Percentiles rank a stretch among this genome's conserved stretches.
phyloP scores from a whole-genome alignment of 169 alveolate genomes.

The Cryptosporidium xiaoi region DNA sequence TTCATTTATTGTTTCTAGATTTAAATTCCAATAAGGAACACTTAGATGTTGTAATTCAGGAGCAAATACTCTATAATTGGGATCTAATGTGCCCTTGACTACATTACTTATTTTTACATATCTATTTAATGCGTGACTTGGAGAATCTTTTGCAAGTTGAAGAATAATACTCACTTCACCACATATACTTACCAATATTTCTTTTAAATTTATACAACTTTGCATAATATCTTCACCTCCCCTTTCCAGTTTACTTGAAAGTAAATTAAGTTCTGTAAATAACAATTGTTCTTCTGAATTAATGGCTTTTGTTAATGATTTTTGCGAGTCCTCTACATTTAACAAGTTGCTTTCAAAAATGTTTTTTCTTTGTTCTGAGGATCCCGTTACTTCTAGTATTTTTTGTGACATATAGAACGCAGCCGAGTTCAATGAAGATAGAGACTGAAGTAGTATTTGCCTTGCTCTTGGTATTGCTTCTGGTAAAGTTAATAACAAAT shows the following conservation, averaged over 20 bases:
- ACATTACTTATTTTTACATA: constrained; percentile 60
- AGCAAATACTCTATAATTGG: constrained; percentile 63
- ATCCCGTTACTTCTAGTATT: constrained; percentile 39
- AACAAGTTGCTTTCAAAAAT: constrained; percentile 34
- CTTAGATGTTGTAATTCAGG: constrained; percentile 72
- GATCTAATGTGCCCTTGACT: constrained; percentile 69
- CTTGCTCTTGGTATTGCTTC: constrained; percentile 69
- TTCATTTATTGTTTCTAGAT: constrained; percentile 20
- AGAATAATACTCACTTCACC: constrained; percentile 69
- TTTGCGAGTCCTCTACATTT: constrained; percentile 63
- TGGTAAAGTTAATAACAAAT: constrained; percentile 50
- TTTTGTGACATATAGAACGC: constrained; percentile 61
- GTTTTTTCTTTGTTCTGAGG: constrained; percentile 52
- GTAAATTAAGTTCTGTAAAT: constrained; percentile 24
- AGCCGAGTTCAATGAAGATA: constrained; percentile 54
- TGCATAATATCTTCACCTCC: constrained; percentile 63
- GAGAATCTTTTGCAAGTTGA: constrained; percentile 60
- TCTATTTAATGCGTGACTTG: constrained; percentile 68
- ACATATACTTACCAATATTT: constrained; percentile 47
- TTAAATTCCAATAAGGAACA: constrained; percentile 72
- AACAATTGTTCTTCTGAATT: constrained; percentile 43
- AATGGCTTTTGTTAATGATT: constrained; percentile 50
- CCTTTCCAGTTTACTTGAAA: constrained; percentile 24
- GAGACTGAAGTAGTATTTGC: constrained; percentile 44
- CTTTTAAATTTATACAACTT: constrained; percentile 50